Conservation (phyloP, 768 basidiomycete genomes). For the Galerina marginata region DNA sequence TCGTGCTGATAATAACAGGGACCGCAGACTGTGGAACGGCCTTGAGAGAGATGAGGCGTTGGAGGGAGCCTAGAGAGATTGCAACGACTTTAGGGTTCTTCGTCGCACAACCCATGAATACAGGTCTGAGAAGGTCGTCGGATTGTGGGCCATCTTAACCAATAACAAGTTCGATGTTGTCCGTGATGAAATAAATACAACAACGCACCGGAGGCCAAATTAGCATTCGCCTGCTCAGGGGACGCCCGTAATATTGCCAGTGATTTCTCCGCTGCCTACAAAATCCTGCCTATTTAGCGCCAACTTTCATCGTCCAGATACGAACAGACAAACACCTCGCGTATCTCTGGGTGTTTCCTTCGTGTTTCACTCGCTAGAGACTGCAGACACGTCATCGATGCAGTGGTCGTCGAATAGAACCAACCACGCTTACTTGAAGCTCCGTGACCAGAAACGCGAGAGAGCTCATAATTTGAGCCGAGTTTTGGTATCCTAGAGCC, state of each 20-base stretch:
- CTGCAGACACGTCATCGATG: conserved; percentile 37
- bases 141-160: conserved; percentile 75
- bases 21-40: conserved; percentile 84
- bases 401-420: neutral
- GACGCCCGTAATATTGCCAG: conserved; percentile 80
- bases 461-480: conserved; percentile 57
- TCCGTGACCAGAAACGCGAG: conserved; percentile 75
- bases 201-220: conserved; percentile 72
- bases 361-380: conserved; percentile 88
- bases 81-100: conserved; percentile 94
- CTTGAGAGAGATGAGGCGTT: conserved; percentile 86
- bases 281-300: conserved; percentile 23
- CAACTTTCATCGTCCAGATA: conserved; percentile 15
- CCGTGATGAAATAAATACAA: conserved; percentile 6
- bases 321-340: conserved; percentile 66
- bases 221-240: conserved; percentile 77
- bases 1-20: conserved; percentile 78
- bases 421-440: conserved; percentile 48
- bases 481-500: neutral
- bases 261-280: conserved; percentile 86
- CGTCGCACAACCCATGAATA: conserved; percentile 93
- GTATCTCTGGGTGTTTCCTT: conserved; percentile 90
- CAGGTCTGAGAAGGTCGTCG: conserved; percentile 80
- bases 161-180: neutral
- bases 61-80: conserved; percentile 88